phyloP scores from a whole-genome alignment of 2,329 filamentous ascomycete species.

The Erysiphe neolycopersici region DNA sequence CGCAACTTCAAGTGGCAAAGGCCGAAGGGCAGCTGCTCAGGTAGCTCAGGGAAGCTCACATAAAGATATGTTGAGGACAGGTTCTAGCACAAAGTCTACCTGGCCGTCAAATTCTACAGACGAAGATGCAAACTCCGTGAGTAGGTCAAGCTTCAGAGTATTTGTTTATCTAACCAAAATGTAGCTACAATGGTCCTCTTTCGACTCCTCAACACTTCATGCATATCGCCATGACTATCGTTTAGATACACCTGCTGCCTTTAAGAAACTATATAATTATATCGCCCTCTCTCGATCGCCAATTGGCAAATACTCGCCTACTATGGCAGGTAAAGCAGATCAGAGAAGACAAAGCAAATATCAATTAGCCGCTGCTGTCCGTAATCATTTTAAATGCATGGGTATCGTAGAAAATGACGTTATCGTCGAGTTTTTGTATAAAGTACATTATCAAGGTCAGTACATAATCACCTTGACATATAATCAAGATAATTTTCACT shows the following conservation, averaged over 20 bases:
- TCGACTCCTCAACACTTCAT: constrained; percentile 41
- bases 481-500: not conserved
- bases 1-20: constrained; percentile 10
- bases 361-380: constrained; percentile 41
- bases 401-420: constrained; percentile 62
- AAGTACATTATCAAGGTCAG: constrained; percentile 14
- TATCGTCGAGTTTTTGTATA: constrained; percentile 29
- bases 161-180: not conserved
- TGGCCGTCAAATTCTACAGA: constrained; percentile 3
- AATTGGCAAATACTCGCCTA: constrained; percentile 48
- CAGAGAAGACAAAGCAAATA: constrained; percentile 44
- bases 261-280: constrained; percentile 34
- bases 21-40: constrained; percentile 8
- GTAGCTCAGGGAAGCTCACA: constrained; percentile 8
- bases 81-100: constrained; percentile 2
- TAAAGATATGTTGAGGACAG: constrained; percentile 10
- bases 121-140: constrained; percentile 9
- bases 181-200: constrained; percentile 38
- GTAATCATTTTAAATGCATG: constrained; percentile 62
- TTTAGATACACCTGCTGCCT: constrained; percentile 43
- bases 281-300: constrained; percentile 33
- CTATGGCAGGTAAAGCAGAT: constrained; percentile 40
- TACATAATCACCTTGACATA: not conserved
- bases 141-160: not conserved
- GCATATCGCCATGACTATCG: constrained; percentile 49